Base-by-base conservation (phyloP, 306 rosid species). In the Vigna reflexopilosa region DNA sequence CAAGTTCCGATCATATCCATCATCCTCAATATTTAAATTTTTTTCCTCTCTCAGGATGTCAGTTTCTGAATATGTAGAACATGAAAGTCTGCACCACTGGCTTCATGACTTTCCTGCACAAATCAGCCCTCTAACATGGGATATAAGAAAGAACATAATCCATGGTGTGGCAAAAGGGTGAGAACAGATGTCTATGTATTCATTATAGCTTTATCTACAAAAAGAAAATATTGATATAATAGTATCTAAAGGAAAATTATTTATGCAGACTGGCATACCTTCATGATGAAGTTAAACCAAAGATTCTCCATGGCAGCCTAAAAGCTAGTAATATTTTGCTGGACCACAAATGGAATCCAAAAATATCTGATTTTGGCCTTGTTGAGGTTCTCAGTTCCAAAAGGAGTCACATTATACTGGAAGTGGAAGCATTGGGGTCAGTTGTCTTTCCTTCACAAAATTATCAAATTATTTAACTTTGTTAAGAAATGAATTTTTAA, bases 121-220 rank as follows among this genome's bases (percentile, higher is more conserved):
- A 44, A 61, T 69, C 71, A 87, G 88, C 78, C 87, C 89, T 82
- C 87, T 92, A n/a, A 63, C 91, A 48, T 92, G 95, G 97, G 49
- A 64, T 32, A 78, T 49, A 17, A 83, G 95, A 82, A 30, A 81
- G 77, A 84, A 88, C 22, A 87, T 90, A 71, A 83, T 92, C 48
- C 82, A 38, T 45, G 88, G 88, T 77, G 86, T 90, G 10, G 91
- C 97, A 54, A 88, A 82, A 83, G 95, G 97, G 97, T 92, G 73
- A 56, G 34, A 36, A 10, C 36, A 4, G 24, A 32, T 22, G 20
- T 42, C 8, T 34, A 3, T 30, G 34, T 30, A 2, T 5, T 2
- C n/a, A 0, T 20, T 36, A 10, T 48, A 30, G 20, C 28, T 55
- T 47, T 54, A 15, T 73, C 64, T 4, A 38, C 45, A 26, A 19